phyloP scores from a whole-genome alignment of 1,139 yeast genomes.

The Petasospora fabianii region DNA sequence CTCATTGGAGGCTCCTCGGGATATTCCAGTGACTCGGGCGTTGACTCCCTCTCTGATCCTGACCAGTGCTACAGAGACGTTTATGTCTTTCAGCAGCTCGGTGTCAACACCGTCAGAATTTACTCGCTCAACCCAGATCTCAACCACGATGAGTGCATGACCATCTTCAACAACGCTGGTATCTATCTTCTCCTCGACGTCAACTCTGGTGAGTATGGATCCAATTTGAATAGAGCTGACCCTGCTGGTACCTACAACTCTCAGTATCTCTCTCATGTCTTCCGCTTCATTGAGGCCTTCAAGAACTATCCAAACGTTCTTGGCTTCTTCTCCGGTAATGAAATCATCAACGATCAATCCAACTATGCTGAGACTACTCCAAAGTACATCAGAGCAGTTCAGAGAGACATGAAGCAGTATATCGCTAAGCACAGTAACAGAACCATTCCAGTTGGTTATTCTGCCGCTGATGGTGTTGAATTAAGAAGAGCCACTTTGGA shows the following conservation, averaged over 20 bases:
- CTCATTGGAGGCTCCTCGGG: conserved; percentile 74
- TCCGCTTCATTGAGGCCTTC: conserved; percentile 79
- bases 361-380: conserved; percentile 59
- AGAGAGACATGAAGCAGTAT: conserved; percentile 86
- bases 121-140: conserved; percentile 75
- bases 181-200: conserved; percentile 86
- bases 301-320: conserved; percentile 76
- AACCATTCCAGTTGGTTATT: conserved; percentile 84
- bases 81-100: conserved; percentile 67
- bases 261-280: conserved; percentile 67
- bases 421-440: conserved; percentile 66
- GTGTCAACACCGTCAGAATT: conserved; percentile 66
- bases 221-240: conserved; percentile 67
- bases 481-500: conserved; percentile 75
- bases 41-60: conserved; percentile 72
- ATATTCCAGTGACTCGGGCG: conserved; percentile 35
- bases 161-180: conserved; percentile 72
- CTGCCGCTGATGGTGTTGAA: conserved; percentile 80
- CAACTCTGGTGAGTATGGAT: conserved; percentile 65
- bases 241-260: conserved; percentile 70
- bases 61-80: conserved; percentile 79
- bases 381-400: conserved; percentile 76
- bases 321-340: conserved; percentile 94
- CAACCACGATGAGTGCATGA: conserved; percentile 86
- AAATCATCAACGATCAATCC: conserved; percentile 76